These are phyloP conservation scores for Penicillium sp. DNA, from an alignment of 2,329 filamentous ascomycete genomes.

Conservation along the genomic window DNA sequence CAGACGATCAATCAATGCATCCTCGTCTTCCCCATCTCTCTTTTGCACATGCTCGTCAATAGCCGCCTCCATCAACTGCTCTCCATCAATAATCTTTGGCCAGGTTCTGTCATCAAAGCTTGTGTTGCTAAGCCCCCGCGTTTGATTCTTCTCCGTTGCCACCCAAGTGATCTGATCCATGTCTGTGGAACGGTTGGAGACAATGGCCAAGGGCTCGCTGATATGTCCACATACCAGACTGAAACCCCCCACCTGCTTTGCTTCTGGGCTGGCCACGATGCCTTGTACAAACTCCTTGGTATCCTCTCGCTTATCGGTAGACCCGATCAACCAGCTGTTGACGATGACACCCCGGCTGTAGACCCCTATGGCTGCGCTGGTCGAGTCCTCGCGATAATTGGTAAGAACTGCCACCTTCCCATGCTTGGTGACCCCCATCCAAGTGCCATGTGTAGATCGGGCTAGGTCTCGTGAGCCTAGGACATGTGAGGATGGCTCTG, in stretches of 20 bases:
- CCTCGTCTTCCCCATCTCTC: slow-evolving; percentile 43
- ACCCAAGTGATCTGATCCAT: slow-evolving; percentile 53
- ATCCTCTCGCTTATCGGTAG: slow-evolving; percentile 36
- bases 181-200: slow-evolving; percentile 60
- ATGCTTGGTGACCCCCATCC: slow-evolving; percentile 61
- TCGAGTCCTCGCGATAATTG: slow-evolving; percentile 59
- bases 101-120: slow-evolving; percentile 57
- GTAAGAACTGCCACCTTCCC: slow-evolving; percentile 62
- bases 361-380: slow-evolving; percentile 45
- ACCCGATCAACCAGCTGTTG: slow-evolving; percentile 55
- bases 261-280: slow-evolving; percentile 53
- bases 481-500: slow-evolving; percentile 52
- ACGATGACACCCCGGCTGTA: slow-evolving; percentile 58
- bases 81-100: slow-evolving; percentile 60
- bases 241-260: slow-evolving; percentile 61
- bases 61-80: slow-evolving; percentile 50
- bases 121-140: slow-evolving; percentile 60
- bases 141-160: slow-evolving; percentile 48
- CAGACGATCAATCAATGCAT: slow-evolving; percentile 51
- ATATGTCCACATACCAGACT: slow-evolving; percentile 59
- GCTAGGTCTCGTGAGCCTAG: slow-evolving; percentile 62
- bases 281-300: slow-evolving; percentile 53
- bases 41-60: slow-evolving; percentile 45
- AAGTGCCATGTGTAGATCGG: slow-evolving; percentile 59
- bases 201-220: slow-evolving; percentile 53